Percentiles rank a stretch among this genome's conserved stretches.
Conservation (phyloP, 768 basidiomycete genomes). For the Hypsizygus marmoreus region DNA sequence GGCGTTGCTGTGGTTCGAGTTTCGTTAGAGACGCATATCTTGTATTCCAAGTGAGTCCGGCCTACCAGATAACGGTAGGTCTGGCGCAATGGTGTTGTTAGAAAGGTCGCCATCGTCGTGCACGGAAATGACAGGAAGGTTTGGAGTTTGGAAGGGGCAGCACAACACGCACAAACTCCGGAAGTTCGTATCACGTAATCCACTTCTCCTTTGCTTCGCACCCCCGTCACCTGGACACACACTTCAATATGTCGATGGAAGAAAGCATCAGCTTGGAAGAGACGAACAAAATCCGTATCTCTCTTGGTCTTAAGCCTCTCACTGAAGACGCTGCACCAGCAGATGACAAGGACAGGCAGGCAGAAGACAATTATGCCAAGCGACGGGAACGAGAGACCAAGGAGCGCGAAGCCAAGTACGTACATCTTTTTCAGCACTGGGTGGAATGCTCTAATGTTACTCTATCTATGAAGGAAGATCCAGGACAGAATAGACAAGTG, state of each 20-base stretch:
- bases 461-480: slow-evolving; percentile 53
- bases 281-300: slow-evolving; percentile 94
- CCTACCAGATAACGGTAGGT: slow-evolving; percentile 55
- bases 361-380: slow-evolving; percentile 84
- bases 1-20: slow-evolving; percentile 68
- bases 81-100: slow-evolving; percentile 48
- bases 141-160: not conserved
- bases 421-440: slow-evolving; percentile 15
- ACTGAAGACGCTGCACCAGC: slow-evolving; percentile 75
- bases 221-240: no score
- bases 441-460: slow-evolving; percentile 29
- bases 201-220: slow-evolving; percentile 12
- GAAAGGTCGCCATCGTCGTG: slow-evolving; percentile 42
- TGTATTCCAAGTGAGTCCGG: no score
- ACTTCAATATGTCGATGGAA: slow-evolving; percentile 67
- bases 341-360: slow-evolving; percentile 78
- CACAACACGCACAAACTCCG: slow-evolving; percentile 12
- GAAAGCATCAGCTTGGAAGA: slow-evolving; percentile 91
- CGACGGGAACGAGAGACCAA: slow-evolving; percentile 68
- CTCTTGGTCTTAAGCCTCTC: slow-evolving; percentile 90
- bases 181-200: slow-evolving; percentile 21
- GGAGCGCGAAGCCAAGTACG: slow-evolving; percentile 78
- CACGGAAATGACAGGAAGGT: slow-evolving; percentile 11
- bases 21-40: no score
- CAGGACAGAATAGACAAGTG: slow-evolving; percentile 84